Base-by-base conservation (phyloP, 495 filamentous ascomycete genomes). In the Xylaria scruposa region DNA sequence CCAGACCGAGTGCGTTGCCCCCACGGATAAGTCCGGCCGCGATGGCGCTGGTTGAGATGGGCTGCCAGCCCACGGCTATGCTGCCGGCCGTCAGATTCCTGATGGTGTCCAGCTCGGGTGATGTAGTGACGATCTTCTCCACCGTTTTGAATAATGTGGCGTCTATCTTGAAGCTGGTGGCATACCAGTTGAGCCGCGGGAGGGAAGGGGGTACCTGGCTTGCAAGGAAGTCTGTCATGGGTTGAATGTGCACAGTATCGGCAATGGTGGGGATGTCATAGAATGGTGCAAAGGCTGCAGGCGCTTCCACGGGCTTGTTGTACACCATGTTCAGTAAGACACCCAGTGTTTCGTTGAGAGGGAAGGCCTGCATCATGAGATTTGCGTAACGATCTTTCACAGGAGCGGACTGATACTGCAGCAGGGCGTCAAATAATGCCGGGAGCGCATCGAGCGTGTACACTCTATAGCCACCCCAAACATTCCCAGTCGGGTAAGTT, bases 401-500 rank as follows among this genome's bases (percentile, higher is more conserved):
- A 8, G 59, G 51, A 46, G 68, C 71, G 13, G 72, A 72, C 60
- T 78, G 73, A 49, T 77, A 77, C 26, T 70, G 38, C 38, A 72
- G 69, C 61, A 75, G 64, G 47, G 77, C 74, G 4, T 73, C 70
- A 19, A 80, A 73, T 12, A 82, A 33, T 3, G 62, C 70, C 6
- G 76, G 77, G 4, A 79, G 63, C 10, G 74, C 70, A 54, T 78
- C 71, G 17, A 79, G 72, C 75, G 75, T 44, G 62, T 81, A 85
- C 19, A 78, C 72, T 47, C 79, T 75, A 17, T 83, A 70, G 38
- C 85, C 85, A 62, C 83, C 84, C 68, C 77, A 79, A 26, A 85
- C 79, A 73, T 83, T 75, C 62, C 77, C 72, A 7, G 83, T 83
- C 26, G 81, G 73, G 70, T 85, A 85, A 3, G 84, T 84, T 49